A percentile compares a stretch with the other conserved stretches of the same genome.
These are phyloP conservation scores for Puccinia hordei DNA, from an alignment of 1,284 basidiomycete species.

Conservation along the genomic window DNA sequence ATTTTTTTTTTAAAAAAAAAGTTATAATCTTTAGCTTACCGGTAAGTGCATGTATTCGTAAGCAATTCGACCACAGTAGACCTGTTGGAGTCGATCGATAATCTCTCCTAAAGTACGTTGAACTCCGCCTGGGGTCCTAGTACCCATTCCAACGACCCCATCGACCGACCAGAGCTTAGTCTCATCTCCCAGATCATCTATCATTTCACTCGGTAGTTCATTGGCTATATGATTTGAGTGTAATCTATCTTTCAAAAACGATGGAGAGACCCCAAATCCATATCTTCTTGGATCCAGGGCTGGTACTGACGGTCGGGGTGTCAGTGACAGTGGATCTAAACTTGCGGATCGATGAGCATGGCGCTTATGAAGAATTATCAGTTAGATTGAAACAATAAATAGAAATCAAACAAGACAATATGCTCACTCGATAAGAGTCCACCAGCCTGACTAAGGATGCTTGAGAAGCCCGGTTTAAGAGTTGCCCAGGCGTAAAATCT, in stretches of 20 bases:
- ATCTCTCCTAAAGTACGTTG: conserved; percentile 33
- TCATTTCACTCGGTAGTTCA: conserved; percentile 54
- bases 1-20: not conserved
- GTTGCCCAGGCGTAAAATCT: conserved; percentile 66
- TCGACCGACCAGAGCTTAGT: conserved; percentile 33
- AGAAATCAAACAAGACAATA: not conserved
- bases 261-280: conserved; percentile 65
- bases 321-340: conserved; percentile 81
- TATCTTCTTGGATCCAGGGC: conserved; percentile 78
- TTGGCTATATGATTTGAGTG: conserved; percentile 29
- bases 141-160: conserved; percentile 40
- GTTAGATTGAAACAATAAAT: not conserved
- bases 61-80: conserved; percentile 34
- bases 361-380: conserved; percentile 56
- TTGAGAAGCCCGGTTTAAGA: conserved; percentile 73
- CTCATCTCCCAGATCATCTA: conserved; percentile 57
- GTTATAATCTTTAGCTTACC: not conserved
- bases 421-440: conserved; percentile 69
- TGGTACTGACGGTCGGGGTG: conserved; percentile 78
- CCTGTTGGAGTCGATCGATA: conserved; percentile 20
- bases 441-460: conserved; percentile 81
- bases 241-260: conserved; percentile 14
- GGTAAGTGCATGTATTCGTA: conserved; percentile 43
- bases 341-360: conserved; percentile 77
- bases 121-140: not conserved